These are phyloP conservation scores for Suillus plorans DNA, from an alignment of 768 basidiomycete species.

Conservation along the genomic window DNA sequence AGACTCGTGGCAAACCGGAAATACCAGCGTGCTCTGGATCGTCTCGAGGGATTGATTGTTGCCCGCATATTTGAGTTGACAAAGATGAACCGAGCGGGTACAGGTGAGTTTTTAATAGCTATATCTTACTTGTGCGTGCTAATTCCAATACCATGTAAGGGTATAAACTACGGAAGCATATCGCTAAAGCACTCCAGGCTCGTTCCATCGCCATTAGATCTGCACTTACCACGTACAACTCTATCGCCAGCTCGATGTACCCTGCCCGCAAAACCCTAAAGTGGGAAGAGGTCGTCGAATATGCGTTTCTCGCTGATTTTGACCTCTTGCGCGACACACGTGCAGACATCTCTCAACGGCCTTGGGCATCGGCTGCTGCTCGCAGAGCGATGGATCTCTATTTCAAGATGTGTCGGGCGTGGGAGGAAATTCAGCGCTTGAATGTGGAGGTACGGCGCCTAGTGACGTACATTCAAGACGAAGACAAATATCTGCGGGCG, in stretches of 20 bases:
- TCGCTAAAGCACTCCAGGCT: not conserved
- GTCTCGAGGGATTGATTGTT: not conserved
- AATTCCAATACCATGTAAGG: not conserved
- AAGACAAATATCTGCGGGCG: too few species aligned
- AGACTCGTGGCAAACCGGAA: not conserved
- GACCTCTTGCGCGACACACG: too few species aligned
- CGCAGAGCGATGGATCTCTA: too few species aligned
- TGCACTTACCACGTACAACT: not conserved
- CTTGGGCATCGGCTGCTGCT: too few species aligned
- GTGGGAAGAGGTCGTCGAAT: too few species aligned
- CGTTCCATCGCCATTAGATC: not conserved
- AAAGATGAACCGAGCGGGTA: not conserved
- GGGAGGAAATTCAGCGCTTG: too few species aligned
- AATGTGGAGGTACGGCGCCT: too few species aligned
- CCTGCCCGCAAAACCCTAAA: too few species aligned
- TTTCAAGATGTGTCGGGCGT: too few species aligned
- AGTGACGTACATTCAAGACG: too few species aligned
- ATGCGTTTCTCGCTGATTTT: too few species aligned
- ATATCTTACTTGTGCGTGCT: not conserved
- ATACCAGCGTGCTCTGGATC: not conserved
- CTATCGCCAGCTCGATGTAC: not conserved
- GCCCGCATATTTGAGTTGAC: not conserved
- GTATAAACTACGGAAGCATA: not conserved
- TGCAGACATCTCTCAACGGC: too few species aligned
- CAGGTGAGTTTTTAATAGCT: not conserved